phyloP scores from a whole-genome alignment of 441 rosid species.

The Kokia cookei region DNA sequence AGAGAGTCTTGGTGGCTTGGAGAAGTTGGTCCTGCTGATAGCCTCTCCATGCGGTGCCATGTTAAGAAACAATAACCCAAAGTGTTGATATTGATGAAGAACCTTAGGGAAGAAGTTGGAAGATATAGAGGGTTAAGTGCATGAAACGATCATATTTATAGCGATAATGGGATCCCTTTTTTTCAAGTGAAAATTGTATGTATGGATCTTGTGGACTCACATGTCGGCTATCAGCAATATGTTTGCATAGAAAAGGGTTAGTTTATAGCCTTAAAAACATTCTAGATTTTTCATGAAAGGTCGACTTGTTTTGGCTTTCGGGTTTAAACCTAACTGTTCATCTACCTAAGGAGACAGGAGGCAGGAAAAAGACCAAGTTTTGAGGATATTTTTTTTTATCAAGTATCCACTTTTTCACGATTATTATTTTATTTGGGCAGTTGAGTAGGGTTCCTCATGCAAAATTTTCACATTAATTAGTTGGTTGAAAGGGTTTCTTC shows the following conservation, averaged over 20 bases:
- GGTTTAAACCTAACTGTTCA: not conserved
- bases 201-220: conserved; percentile 36
- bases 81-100: not conserved
- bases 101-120: not conserved
- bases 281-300: conserved; percentile 23
- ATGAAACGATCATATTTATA: conserved; percentile 27
- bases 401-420: not conserved
- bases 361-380: not conserved
- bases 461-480: not conserved
- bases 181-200: not conserved
- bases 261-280: not conserved
- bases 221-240: conserved; percentile 22
- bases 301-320: not conserved
- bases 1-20: conserved; percentile 54
- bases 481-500: not conserved
- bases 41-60: conserved; percentile 82
- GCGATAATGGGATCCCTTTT: not conserved
- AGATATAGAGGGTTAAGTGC: not conserved
- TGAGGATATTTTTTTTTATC: not conserved
- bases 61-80: not conserved
- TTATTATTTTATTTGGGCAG: not conserved
- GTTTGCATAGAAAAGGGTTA: not conserved
- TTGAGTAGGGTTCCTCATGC: not conserved
- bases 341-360: not conserved
- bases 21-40: conserved; percentile 16